These are phyloP conservation scores for Monilinia fructigena DNA, from an alignment of 2,329 filamentous ascomycete genomes.

Conservation along the genomic window DNA sequence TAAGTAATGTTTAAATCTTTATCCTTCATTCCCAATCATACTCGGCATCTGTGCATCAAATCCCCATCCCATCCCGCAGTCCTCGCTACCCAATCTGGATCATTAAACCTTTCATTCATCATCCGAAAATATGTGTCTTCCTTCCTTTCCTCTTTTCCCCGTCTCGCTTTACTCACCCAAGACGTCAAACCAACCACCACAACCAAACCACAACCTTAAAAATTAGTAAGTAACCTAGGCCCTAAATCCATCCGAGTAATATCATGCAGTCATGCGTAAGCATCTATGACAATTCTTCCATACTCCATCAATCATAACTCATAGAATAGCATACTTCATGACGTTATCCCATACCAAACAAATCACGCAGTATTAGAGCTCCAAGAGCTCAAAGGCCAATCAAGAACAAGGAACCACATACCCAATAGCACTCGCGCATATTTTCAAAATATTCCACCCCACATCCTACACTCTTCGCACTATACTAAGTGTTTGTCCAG, in stretches of 20 bases:
- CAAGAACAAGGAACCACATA: constrained; percentile 38
- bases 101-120: no score
- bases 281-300: constrained; percentile 7
- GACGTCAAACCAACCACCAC: not conserved
- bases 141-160: no score
- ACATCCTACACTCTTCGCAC: constrained; percentile 53
- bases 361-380: not conserved
- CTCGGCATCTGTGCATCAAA: not conserved
- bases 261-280: no score
- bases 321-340: not conserved
- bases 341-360: not conserved
- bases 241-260: not conserved
- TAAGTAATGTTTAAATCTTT: not conserved
- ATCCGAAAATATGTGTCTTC: no score
- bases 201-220: not conserved
- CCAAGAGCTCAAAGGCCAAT: not conserved
- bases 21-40: not conserved
- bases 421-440: constrained; percentile 51
- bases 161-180: not conserved
- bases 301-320: not conserved
- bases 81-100: no score
- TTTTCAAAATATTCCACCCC: constrained; percentile 61
- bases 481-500: constrained; percentile 52
- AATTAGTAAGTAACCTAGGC: not conserved
- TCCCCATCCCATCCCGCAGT: no score